phyloP scores from a whole-genome alignment of 129 eudicot species.

The Flaveria robusta region DNA sequence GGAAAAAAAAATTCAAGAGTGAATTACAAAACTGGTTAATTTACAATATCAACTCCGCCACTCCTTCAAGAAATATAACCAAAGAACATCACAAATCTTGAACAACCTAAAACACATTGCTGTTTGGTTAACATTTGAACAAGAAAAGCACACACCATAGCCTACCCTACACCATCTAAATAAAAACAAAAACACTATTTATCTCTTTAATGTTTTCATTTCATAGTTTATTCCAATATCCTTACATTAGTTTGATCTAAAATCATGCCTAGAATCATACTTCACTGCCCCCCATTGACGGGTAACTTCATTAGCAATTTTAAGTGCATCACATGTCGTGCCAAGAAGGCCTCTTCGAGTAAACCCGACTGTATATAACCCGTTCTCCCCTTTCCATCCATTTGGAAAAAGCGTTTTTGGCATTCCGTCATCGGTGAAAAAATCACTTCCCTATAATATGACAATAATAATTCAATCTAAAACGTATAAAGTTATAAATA shows the following conservation, averaged over 20 bases:
- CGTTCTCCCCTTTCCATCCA: constrained; percentile 84
- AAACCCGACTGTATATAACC: constrained; percentile 81
- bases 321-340: constrained; percentile 63
- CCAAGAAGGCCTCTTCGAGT: constrained; percentile 89
- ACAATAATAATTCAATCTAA: neutral
- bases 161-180: constrained; percentile 32
- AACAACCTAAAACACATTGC: constrained; percentile 24
- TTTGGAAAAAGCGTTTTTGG: constrained; percentile 79
- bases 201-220: constrained; percentile 21
- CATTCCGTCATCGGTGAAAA: constrained; percentile 69
- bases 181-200: constrained; percentile 33
- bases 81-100: constrained; percentile 29
- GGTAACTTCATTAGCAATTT: constrained; percentile 61
- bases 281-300: constrained; percentile 47
- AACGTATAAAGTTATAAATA: neutral
- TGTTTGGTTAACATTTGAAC: constrained; percentile 24
- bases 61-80: constrained; percentile 21
- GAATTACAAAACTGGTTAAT: constrained; percentile 54
- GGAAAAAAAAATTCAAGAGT: constrained; percentile 6
- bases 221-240: constrained; percentile 11
- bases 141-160: constrained; percentile 22
- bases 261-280: constrained; percentile 21
- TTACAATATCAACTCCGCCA: constrained; percentile 41
- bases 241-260: constrained; percentile 27
- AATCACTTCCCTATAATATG: constrained; percentile 53